A percentile compares a stretch with the other conserved stretches of the same genome.
These are phyloP conservation scores for Themeda triandra DNA, from an alignment of 176 grass and related monocot genomes.

Conservation along the genomic window DNA sequence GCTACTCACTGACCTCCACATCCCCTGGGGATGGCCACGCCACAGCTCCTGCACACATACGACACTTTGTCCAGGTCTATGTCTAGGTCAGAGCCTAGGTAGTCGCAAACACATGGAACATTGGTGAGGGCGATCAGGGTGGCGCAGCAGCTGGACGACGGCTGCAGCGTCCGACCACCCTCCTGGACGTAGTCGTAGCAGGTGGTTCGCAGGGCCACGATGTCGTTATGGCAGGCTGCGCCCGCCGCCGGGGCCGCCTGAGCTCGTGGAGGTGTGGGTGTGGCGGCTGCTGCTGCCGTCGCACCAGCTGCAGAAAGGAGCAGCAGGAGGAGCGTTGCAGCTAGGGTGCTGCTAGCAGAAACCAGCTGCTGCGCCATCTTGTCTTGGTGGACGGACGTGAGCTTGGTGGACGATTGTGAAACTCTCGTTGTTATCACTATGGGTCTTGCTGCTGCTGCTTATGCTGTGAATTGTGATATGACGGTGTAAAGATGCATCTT, in stretches of 20 bases:
- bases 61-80: neutral
- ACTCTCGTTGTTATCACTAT: neutral
- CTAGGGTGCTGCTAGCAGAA: neutral
- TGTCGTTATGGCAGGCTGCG: neutral
- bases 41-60: slow-evolving; percentile 2
- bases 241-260: neutral
- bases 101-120: slow-evolving; percentile 18
- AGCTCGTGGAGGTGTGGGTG: neutral
- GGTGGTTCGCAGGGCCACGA: neutral
- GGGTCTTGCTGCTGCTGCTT: neutral
- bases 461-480: neutral
- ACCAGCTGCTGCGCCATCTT: slow-evolving; percentile 11
- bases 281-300: neutral
- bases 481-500: neutral
- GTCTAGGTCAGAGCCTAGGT: slow-evolving; percentile 15
- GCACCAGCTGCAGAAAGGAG: neutral
- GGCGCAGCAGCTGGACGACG: slow-evolving; percentile 10
- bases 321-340: slow-evolving; percentile 1
- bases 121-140: neutral
- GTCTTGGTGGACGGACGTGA: neutral
- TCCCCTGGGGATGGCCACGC: slow-evolving; percentile 1
- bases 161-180: neutral
- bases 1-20: slow-evolving; percentile 15
- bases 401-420: neutral
- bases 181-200: slow-evolving; percentile 21